Conservation (phyloP, 2,329 filamentous ascomycete genomes). For the Claviceps lovelessii region DNA sequence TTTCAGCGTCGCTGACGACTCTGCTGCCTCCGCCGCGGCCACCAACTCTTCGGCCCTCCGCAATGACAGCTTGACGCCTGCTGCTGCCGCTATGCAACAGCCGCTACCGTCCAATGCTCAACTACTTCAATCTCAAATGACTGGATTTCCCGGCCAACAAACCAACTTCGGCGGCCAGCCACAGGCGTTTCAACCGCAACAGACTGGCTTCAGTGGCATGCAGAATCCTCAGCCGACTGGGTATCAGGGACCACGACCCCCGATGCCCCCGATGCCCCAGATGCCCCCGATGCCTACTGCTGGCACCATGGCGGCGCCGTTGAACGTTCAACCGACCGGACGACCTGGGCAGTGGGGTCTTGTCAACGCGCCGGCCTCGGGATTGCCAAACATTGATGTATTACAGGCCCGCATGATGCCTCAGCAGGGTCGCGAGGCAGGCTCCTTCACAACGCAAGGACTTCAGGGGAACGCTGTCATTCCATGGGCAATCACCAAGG, state of each 20-base stretch:
- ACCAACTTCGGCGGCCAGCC: constrained; percentile 43
- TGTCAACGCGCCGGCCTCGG: constrained; percentile 80
- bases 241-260: constrained; percentile 73
- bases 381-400: constrained; percentile 85
- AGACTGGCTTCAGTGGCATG: constrained; percentile 54
- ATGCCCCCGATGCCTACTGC: constrained; percentile 52
- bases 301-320: constrained; percentile 45
- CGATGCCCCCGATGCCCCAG: constrained; percentile 70
- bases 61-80: constrained; percentile 33
- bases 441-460: constrained; percentile 69
- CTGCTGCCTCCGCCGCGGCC: constrained; percentile 31
- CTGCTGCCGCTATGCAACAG: constrained; percentile 44
- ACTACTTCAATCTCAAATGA: constrained; percentile 51
- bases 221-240: constrained; percentile 60
- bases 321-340: constrained; percentile 92
- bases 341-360: constrained; percentile 94
- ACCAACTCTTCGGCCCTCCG: constrained; percentile 59
- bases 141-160: constrained; percentile 47
- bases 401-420: constrained; percentile 95
- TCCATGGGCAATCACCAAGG: constrained; percentile 96
- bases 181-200: constrained; percentile 50
- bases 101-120: constrained; percentile 60
- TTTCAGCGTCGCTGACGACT: constrained; percentile 74
- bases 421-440: constrained; percentile 76
- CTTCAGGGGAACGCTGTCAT: constrained; percentile 89